Evolutionary conservation across 2,329 filamentous ascomycete species (phyloP).

Genomic region (Paecilomyces niveus): DNA sequence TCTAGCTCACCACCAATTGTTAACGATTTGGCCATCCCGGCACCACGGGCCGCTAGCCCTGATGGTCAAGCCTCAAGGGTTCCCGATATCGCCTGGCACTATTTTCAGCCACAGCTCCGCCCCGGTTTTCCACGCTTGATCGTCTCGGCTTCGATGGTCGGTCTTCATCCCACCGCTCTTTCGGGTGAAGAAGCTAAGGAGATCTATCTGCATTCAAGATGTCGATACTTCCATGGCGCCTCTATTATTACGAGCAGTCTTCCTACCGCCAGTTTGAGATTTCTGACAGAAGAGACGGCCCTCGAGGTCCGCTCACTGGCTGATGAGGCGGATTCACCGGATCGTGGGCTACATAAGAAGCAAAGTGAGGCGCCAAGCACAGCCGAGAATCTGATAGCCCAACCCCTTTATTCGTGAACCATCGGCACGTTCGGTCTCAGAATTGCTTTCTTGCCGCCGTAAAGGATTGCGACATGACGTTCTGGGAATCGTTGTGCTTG

Average conservation of each 20-base stretch:
- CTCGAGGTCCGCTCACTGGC: background rate
- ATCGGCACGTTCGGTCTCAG: background rate
- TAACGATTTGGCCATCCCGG: background rate
- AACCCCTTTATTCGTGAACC: conserved; percentile 5
- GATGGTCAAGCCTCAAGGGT: background rate
- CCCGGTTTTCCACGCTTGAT: background rate
- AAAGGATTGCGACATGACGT: background rate
- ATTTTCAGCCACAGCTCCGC: background rate
- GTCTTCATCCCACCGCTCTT: background rate
- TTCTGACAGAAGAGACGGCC: background rate
- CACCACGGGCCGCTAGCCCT: background rate
- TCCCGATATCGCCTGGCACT: background rate
- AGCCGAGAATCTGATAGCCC: background rate
- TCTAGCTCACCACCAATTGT: background rate
- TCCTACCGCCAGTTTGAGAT: background rate
- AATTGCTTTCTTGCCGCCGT: conserved; percentile 1
- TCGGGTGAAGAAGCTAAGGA: background rate
- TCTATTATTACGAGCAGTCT: background rate
- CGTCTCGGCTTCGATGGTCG: background rate
- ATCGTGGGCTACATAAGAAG: background rate
- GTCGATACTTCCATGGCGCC: background rate
- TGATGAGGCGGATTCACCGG: background rate
- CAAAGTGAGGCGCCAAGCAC: conserved; percentile 18
- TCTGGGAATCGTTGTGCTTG: background rate
- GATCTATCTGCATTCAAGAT: background rate